Evolutionary conservation across 352 stramenopile species (phyloP), one percentile per base, ranked within the genome.

Genomic region (Pythium phragmiticola): DNA sequence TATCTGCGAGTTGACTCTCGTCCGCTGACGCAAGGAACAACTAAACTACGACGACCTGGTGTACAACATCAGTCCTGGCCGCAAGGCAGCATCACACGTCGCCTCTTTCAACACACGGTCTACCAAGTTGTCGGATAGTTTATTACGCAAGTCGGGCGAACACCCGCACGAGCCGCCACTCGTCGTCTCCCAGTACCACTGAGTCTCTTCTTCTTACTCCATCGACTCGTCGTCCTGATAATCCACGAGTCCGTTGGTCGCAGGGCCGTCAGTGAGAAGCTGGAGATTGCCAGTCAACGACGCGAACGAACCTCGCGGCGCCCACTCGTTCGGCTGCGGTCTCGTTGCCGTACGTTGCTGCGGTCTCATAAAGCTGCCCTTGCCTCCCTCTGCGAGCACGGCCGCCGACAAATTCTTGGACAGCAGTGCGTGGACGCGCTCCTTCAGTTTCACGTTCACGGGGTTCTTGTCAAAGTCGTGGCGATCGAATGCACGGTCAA

Each of bases 401-500:
- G 82, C 77, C 58, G 88, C 78, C 0, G 77, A 80, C 37, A 90
- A 60, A 63, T 88, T 88, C 45, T 70, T 73, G 51, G 78, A 73
- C 50, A 87, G 66, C 21, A 89, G 70, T 46, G 49, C 75, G 61
- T 89, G 68, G 17, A 89, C 74, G 13, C 74, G 71, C 37, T 72
- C 60, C 52, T 88, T 84, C 11, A 88, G 60, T 52, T 83, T 73
- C n/a, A 67, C 51, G 47, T 88, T 87, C 4, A 60, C 71, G 13
- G 69, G 58, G 33, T 67, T 68, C 9, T 71, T 59, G 57, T 77
- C 76, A 45, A 88, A 88, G 2, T 79, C 57, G 23, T 72, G 57
- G n/a, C 63, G 60, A 46, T 89, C 78, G 68, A 94, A 90, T 23
- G 82, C 75, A 45, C 82, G 80, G 41, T 91, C 78, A 33, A 90